Conservation (phyloP, 225 moss, liverwort and hornwort genomes). For the Ulota crispa region DNA sequence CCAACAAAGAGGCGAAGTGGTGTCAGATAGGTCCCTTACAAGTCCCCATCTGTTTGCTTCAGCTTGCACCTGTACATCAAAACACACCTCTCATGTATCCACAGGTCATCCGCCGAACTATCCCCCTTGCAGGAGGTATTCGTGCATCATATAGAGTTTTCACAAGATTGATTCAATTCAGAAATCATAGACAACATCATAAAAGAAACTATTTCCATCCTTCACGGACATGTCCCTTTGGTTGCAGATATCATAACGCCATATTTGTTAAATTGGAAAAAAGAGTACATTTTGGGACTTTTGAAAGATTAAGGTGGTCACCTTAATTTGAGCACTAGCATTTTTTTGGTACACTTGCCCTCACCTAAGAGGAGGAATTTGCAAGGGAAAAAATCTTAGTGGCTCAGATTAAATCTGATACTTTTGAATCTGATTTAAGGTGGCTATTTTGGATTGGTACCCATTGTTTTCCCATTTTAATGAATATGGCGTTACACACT, state of each 20-base stretch:
- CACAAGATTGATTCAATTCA: background rate
- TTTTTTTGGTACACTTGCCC: too few relatives aligned
- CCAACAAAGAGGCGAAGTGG: conserved; percentile 62
- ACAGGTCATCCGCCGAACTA: background rate
- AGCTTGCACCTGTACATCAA: conserved; percentile 44
- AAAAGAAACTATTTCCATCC: background rate
- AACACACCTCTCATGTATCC: background rate
- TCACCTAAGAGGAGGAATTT: too few relatives aligned
- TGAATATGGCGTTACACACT: too few relatives aligned
- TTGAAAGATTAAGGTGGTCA: too few relatives aligned
- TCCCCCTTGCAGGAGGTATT: background rate
- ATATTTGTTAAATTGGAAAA: too few relatives aligned
- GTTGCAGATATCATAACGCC: background rate
- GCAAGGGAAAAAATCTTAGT: too few relatives aligned
- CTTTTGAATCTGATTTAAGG: too few relatives aligned
- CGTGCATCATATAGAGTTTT: background rate
- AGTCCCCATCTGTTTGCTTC: conserved; percentile 43
- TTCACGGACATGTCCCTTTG: background rate
- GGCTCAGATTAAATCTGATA: too few relatives aligned
- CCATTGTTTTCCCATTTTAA: too few relatives aligned
- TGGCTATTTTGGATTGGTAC: too few relatives aligned
- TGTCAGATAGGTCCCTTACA: conserved; percentile 41
- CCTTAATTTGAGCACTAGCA: too few relatives aligned
- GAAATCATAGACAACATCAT: background rate
- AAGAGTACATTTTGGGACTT: too few relatives aligned